phyloP scores from a whole-genome alignment of 2,329 filamentous ascomycete species.

The Neobulgaria alba region DNA sequence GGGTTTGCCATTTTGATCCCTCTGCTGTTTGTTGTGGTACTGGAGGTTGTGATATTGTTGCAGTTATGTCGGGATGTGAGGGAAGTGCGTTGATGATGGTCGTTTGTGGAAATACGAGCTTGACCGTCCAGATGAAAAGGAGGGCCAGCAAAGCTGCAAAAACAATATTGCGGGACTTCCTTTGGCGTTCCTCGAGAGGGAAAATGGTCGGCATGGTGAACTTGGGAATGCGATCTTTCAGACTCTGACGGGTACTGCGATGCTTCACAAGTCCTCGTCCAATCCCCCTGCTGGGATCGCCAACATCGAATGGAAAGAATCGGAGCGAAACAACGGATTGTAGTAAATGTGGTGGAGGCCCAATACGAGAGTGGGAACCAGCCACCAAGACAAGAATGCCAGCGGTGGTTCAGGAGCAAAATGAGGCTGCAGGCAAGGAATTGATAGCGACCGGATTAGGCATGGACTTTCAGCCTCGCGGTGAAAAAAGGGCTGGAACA shows the following conservation, averaged over 20 bases:
- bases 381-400: too few relatives aligned
- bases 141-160: conserved; percentile 19
- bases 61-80: not conserved
- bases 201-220: conserved; percentile 9
- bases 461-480: too few relatives aligned
- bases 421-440: too few relatives aligned
- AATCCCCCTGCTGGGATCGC: too few relatives aligned
- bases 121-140: conserved; percentile 21
- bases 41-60: conserved; percentile 10
- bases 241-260: too few relatives aligned
- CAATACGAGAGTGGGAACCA: too few relatives aligned
- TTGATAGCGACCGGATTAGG: too few relatives aligned
- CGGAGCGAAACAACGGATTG: not conserved
- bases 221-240: too few relatives aligned
- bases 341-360: too few relatives aligned
- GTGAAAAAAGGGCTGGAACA: too few relatives aligned
- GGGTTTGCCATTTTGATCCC: not conserved
- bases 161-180: conserved; percentile 19
- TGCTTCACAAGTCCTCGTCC: too few relatives aligned
- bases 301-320: not conserved
- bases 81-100: conserved; percentile 7
- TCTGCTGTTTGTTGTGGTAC: not conserved
- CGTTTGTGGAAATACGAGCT: conserved; percentile 18
- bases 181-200: conserved; percentile 18
- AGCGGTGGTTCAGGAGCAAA: too few relatives aligned